Conservation (phyloP, 768 basidiomycete genomes). For the Melanogaster broomeanus region DNA sequence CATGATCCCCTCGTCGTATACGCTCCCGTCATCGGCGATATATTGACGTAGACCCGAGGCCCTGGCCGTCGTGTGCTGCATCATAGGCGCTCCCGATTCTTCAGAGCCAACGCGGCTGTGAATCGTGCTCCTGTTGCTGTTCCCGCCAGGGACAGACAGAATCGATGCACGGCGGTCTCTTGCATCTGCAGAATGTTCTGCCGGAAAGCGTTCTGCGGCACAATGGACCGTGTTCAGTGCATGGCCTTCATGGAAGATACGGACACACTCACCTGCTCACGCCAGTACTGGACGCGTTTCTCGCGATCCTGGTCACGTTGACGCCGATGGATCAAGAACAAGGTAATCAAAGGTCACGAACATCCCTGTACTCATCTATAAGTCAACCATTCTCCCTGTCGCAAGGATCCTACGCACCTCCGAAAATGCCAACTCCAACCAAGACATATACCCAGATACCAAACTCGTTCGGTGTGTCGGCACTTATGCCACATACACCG, state of each 20-base stretch:
- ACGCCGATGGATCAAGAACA: conserved; percentile 72
- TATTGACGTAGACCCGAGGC: conserved; percentile 59
- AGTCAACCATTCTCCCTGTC: neutral
- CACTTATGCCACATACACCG: conserved; percentile 62
- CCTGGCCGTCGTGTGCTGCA: conserved; percentile 42
- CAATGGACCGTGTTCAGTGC: neutral
- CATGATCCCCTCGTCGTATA: conserved; percentile 50
- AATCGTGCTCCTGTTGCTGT: conserved; percentile 50
- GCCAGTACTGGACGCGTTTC: conserved; percentile 87
- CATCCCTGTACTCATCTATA: conserved; percentile 55
- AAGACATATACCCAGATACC: conserved; percentile 70
- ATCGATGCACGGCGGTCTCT: conserved; percentile 71
- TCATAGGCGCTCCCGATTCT: conserved; percentile 56
- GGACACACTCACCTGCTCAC: conserved; percentile 64
- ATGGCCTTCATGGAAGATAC: neutral
- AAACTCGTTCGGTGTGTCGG: conserved; percentile 63
- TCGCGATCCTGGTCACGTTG: conserved; percentile 77
- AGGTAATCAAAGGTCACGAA: conserved; percentile 62
- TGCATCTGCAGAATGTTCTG: conserved; percentile 81
- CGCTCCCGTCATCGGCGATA: conserved; percentile 48
- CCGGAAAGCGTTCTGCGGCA: conserved; percentile 67
- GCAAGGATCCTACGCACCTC: conserved; percentile 47
- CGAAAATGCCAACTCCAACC: conserved; percentile 70
- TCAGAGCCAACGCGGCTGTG: conserved; percentile 52
- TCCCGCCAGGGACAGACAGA: conserved; percentile 50